phyloP scores from a whole-genome alignment of 169 alveolate species.

The Plasmodium falciparum region DNA sequence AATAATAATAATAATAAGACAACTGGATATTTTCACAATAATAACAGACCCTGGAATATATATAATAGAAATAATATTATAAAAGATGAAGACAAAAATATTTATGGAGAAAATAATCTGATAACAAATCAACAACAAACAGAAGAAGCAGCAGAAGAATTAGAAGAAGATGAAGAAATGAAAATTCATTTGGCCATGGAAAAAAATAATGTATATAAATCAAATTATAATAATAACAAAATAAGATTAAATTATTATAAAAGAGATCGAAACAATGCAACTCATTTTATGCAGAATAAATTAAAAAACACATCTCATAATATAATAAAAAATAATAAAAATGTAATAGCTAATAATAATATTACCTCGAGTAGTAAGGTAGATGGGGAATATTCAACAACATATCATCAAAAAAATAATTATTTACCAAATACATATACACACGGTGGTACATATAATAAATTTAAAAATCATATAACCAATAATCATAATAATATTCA shows the following conservation, averaged over 20 bases:
- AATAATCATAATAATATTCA: not conserved
- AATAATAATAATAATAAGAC: not conserved
- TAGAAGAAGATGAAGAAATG: constrained; percentile 67
- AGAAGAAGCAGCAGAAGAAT: constrained; percentile 51
- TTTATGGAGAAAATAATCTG: no score
- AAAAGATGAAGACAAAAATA: not conserved
- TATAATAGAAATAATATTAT: constrained; percentile 46
- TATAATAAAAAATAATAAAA: constrained; percentile 8
- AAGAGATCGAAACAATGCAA: constrained; percentile 24
- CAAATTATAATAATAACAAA: constrained; percentile 11
- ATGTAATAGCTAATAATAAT: not conserved
- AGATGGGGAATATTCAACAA: not conserved
- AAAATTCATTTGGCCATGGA: constrained; percentile 63
- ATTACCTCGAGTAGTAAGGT: not conserved
- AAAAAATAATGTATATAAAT: constrained; percentile 22
- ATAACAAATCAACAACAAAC: no score
- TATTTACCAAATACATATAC: not conserved
- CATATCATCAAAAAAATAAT: constrained; percentile 2
- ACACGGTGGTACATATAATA: constrained; percentile 10
- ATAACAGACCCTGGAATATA: constrained; percentile 65
- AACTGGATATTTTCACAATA: not conserved
- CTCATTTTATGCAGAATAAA: constrained; percentile 15
- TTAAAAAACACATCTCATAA: constrained; percentile 2
- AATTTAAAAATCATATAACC: not conserved
- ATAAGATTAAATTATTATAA: constrained; percentile 37